phyloP scores from a whole-genome alignment of 306 rosid species.

The Casuarina cunninghamiana region DNA sequence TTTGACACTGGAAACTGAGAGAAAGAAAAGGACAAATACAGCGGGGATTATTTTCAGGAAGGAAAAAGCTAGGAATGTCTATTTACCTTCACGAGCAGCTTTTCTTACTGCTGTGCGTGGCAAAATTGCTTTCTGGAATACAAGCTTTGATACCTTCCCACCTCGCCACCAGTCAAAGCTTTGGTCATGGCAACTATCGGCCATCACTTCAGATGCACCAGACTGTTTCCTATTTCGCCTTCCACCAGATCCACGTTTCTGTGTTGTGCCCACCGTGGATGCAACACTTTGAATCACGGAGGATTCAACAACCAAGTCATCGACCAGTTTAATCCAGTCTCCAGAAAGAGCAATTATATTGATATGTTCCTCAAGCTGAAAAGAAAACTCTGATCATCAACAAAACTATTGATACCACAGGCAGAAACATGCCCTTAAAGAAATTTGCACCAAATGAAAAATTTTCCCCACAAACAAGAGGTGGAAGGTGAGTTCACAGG shows the following conservation, averaged over 20 bases:
- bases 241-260: conserved; percentile 67
- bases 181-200: conserved; percentile 44
- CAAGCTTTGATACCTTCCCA: conserved; percentile 58
- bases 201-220: conserved; percentile 52
- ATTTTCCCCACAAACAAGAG: neutral
- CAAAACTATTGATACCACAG: conserved; percentile 20
- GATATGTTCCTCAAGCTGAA: conserved; percentile 88
- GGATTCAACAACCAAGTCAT: conserved; percentile 69
- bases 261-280: conserved; percentile 55
- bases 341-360: conserved; percentile 61
- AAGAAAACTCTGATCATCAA: conserved; percentile 22
- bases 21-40: neutral
- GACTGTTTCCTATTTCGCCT: conserved; percentile 71
- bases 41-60: conserved; percentile 1
- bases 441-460: neutral
- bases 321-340: conserved; percentile 86
- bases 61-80: neutral
- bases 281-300: conserved; percentile 56
- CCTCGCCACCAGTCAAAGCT: conserved; percentile 82
- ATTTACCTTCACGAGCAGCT: conserved; percentile 87
- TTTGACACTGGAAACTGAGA: neutral
- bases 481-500: neutral
- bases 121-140: conserved; percentile 80
- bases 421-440: conserved; percentile 11
- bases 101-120: conserved; percentile 54